Conservation (phyloP, 176 grass and related monocot species). For the Hyparrhenia diplandra region DNA sequence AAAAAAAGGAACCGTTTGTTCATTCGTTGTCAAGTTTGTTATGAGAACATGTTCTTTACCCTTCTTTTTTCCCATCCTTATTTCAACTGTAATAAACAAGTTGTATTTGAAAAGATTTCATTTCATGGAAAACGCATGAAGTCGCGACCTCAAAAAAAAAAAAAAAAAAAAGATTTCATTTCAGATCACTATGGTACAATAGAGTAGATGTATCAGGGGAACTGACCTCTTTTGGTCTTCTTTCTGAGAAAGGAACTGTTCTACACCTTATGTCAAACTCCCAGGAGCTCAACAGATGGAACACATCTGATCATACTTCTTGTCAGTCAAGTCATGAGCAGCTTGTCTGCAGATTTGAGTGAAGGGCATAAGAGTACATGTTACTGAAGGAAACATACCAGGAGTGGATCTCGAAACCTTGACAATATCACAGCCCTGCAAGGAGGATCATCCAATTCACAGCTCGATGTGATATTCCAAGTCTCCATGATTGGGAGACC, state of each 20-base stretch:
- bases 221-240: conserved; percentile 12
- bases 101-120: background rate
- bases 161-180: background rate
- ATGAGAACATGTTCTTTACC: conserved; percentile 8
- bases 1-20: background rate
- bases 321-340: conserved; percentile 1
- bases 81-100: background rate
- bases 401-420: background rate
- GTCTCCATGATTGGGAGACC: background rate
- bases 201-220: background rate
- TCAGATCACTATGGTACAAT: background rate
- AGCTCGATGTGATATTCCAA: background rate
- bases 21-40: conserved; percentile 13
- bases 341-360: background rate
- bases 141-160: too few relatives aligned
- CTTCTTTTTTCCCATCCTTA: background rate
- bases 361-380: background rate
- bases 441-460: background rate
- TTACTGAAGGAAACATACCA: background rate
- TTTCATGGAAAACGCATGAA: too few relatives aligned
- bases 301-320: background rate
- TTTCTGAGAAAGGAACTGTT: background rate
- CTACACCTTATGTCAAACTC: background rate
- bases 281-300: background rate
- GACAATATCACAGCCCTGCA: background rate